Conservation (phyloP, 2,329 filamentous ascomycete species). For the Paraphoma chrysanthemicola region DNA sequence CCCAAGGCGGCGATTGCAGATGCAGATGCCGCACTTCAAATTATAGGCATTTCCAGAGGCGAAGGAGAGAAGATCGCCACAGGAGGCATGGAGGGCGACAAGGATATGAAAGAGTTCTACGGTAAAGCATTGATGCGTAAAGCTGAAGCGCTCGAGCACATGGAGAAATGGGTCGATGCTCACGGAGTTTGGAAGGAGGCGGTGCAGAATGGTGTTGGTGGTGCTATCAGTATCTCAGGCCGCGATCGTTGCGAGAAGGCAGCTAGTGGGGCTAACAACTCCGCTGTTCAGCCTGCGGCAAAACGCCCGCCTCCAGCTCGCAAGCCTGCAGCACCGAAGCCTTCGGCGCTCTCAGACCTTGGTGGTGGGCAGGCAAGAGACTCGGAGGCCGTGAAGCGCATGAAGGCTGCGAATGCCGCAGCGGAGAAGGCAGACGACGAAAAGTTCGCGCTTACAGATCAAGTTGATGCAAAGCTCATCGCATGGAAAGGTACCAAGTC, state of each 20-base stretch:
- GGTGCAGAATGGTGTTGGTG: constrained; percentile 86
- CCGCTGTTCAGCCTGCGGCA: constrained; percentile 18
- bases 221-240: constrained; percentile 80
- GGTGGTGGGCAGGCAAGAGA: constrained; percentile 57
- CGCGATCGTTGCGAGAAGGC: constrained; percentile 90
- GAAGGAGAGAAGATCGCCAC: constrained; percentile 81
- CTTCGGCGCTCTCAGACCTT: constrained; percentile 53
- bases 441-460: constrained; percentile 86
- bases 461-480: constrained; percentile 79
- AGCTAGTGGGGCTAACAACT: constrained; percentile 52
- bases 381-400: constrained; percentile 77
- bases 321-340: constrained; percentile 33
- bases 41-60: constrained; percentile 82
- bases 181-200: constrained; percentile 79
- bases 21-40: constrained; percentile 77
- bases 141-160: constrained; percentile 91
- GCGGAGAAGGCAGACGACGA: constrained; percentile 90
- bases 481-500: constrained; percentile 90
- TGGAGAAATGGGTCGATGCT: constrained; percentile 93
- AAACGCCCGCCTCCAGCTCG: constrained; percentile 35
- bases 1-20: constrained; percentile 86
- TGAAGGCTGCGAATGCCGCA: constrained; percentile 84
- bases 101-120: constrained; percentile 91
- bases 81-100: constrained; percentile 63
- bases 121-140: constrained; percentile 94